These are phyloP conservation scores for Eimeria acervulina DNA, from an alignment of 169 alveolate species.

Conservation along the genomic window DNA sequence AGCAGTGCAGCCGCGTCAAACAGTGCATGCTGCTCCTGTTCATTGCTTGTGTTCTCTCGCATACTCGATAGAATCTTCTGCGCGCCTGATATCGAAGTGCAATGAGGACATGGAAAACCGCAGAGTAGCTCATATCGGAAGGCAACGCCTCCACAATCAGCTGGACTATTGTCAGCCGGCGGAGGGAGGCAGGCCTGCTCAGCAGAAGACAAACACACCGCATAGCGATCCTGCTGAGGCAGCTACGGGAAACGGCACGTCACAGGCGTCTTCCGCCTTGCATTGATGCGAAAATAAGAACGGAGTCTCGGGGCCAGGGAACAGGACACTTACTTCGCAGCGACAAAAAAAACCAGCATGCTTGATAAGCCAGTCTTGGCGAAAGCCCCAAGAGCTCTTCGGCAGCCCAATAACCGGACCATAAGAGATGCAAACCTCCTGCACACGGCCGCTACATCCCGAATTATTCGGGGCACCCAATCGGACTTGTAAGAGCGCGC, in stretches of 20 bases:
- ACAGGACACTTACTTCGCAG: conserved; percentile 25
- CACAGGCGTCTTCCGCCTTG: not conserved
- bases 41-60: not conserved
- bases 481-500: conserved; percentile 59
- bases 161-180: not conserved
- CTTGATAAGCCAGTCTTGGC: conserved; percentile 48
- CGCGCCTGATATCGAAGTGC: conserved; percentile 22
- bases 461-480: not conserved
- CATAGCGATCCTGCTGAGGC: not conserved
- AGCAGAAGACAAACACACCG: not conserved
- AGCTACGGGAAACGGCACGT: not conserved
- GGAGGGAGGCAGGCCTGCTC: conserved; percentile 57
- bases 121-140: conserved; percentile 15
- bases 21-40: not conserved
- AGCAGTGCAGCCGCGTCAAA: not conserved
- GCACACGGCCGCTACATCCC: not conserved
- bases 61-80: not conserved
- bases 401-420: conserved; percentile 28
- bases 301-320: not conserved
- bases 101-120: conserved; percentile 34
- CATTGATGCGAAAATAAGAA: not conserved
- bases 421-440: conserved; percentile 46
- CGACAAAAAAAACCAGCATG: conserved; percentile 59
- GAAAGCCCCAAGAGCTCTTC: conserved; percentile 53
- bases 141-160: not conserved